Percentiles rank a stretch among this genome's conserved stretches.
phyloP scores from a whole-genome alignment of 768 basidiomycete species.

The Butyriboletus loyo region DNA sequence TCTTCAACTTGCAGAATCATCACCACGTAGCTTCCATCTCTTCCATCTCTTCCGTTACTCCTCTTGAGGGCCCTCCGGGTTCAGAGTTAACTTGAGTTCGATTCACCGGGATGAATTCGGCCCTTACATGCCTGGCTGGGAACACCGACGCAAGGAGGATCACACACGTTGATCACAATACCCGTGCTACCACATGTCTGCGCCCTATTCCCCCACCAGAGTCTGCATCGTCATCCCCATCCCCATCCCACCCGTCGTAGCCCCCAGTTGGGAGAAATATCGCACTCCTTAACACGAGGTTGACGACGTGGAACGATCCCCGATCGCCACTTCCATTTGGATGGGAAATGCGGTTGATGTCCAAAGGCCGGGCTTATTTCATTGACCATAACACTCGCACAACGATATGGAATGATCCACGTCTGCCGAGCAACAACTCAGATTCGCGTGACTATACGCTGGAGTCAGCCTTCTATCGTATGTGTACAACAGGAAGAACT shows the following conservation, averaged over 20 bases:
- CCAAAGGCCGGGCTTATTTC: slow-evolving; percentile 82
- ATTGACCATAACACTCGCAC: slow-evolving; percentile 90
- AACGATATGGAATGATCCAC: slow-evolving; percentile 92
- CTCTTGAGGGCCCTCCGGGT: slow-evolving; percentile 7
- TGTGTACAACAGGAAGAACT: no score
- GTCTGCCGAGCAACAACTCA: slow-evolving; percentile 74
- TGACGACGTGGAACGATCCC: slow-evolving; percentile 91
- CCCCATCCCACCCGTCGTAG: slow-evolving; percentile 23
- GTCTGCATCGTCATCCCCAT: slow-evolving; percentile 15
- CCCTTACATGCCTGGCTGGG: slow-evolving; percentile 77
- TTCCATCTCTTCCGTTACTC: slow-evolving; percentile 18
- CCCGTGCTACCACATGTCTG: slow-evolving; percentile 79
- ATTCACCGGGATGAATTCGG: slow-evolving; percentile 55
- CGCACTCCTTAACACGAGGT: slow-evolving; percentile 81
- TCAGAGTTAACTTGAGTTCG: slow-evolving; percentile 7
- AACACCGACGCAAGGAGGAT: slow-evolving; percentile 70
- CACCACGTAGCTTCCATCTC: slow-evolving; percentile 18
- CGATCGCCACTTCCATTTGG: slow-evolving; percentile 79
- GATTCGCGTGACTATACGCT: slow-evolving; percentile 87
- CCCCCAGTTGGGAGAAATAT: slow-evolving; percentile 87
- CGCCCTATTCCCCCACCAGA: slow-evolving; percentile 37
- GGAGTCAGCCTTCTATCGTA: no score
- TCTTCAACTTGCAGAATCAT: slow-evolving; percentile 18
- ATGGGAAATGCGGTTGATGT: slow-evolving; percentile 93
- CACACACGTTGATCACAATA: slow-evolving; percentile 86